These are phyloP conservation scores for Dioszegia hungarica DNA, from an alignment of 768 basidiomycete genomes.

Conservation along the genomic window DNA sequence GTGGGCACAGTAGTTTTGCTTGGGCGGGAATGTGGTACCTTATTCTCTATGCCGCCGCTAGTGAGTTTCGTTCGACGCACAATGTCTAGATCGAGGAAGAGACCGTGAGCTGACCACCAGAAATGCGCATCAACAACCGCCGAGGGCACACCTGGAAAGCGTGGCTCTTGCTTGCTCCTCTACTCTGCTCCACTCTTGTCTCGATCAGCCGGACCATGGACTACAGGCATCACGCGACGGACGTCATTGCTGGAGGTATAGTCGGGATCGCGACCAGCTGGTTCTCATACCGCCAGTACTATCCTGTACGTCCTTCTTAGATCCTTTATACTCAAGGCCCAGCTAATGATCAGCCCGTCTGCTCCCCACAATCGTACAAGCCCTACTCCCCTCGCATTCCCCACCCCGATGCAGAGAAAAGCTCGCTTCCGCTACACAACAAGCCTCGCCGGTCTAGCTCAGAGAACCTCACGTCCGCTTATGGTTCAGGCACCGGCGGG, in stretches of 20 bases:
- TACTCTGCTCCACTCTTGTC: conserved; percentile 32
- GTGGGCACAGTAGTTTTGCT: conserved; percentile 42
- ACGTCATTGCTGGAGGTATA: conserved; percentile 44
- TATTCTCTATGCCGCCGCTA: conserved; percentile 35
- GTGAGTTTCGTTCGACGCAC: too few relatives aligned
- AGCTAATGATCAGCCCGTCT: conserved; percentile 15
- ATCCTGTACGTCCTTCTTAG: conserved; percentile 27
- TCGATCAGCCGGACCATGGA: conserved; percentile 45
- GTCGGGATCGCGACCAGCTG: conserved; percentile 37
- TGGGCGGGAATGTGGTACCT: conserved; percentile 48
- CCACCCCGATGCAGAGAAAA: neutral
- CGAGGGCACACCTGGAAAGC: conserved; percentile 44
- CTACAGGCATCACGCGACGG: conserved; percentile 42
- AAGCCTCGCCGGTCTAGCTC: conserved; percentile 1
- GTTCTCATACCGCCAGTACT: conserved; percentile 45
- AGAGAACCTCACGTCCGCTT: neutral
- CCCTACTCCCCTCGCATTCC: conserved; percentile 38
- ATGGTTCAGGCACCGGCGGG: neutral
- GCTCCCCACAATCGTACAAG: conserved; percentile 27
- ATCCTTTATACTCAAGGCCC: neutral
- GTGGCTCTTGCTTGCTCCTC: conserved; percentile 43
- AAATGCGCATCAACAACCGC: conserved; percentile 35
- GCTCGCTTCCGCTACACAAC: neutral
- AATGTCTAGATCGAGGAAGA: too few relatives aligned
- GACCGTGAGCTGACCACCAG: conserved; percentile 14